Conservation (phyloP, 2,329 filamentous ascomycete genomes). For the Colletotrichum agaves region DNA sequence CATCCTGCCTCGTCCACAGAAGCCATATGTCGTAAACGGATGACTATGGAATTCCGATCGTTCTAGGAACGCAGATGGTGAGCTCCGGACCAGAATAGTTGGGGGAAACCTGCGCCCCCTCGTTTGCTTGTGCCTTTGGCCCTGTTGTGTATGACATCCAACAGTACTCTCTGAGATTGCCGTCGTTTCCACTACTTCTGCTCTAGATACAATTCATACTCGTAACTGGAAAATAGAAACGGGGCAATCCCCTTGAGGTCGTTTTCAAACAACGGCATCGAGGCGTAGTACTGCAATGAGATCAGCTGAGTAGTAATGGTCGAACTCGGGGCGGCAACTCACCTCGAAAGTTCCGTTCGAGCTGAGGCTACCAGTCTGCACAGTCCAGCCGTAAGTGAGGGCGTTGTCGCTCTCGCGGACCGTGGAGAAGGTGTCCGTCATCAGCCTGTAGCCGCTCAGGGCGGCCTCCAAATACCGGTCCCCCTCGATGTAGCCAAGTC, state of each 20-base stretch:
- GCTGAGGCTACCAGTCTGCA: conserved; percentile 49
- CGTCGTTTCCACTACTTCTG: not conserved
- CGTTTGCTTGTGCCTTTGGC: no score
- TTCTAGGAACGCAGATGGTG: no score
- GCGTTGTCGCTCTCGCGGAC: conserved; percentile 56
- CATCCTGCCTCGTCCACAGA: no score
- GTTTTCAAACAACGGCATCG: conserved; percentile 42
- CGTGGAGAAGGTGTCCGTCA: conserved; percentile 58
- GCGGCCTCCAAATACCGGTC: conserved; percentile 50
- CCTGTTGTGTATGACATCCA: no score
- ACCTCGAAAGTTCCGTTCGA: conserved; percentile 54
- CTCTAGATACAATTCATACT: conserved; percentile 39
- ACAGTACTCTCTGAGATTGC: no score
- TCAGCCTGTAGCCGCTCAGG: conserved; percentile 54
- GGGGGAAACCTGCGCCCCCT: no score
- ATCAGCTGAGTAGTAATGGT: not conserved
- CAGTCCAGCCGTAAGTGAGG: conserved; percentile 49
- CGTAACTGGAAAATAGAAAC: conserved; percentile 42
- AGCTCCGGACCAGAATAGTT: no score
- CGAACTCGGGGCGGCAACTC: conserved; percentile 34
- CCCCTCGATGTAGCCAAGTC: conserved; percentile 47
- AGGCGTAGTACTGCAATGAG: conserved; percentile 40
- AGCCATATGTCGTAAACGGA: no score
- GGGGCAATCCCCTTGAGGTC: conserved; percentile 42
- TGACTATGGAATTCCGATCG: no score